phyloP scores from a whole-genome alignment of 2,329 filamentous ascomycete genomes.

The Trichoderma brevicompactum region DNA sequence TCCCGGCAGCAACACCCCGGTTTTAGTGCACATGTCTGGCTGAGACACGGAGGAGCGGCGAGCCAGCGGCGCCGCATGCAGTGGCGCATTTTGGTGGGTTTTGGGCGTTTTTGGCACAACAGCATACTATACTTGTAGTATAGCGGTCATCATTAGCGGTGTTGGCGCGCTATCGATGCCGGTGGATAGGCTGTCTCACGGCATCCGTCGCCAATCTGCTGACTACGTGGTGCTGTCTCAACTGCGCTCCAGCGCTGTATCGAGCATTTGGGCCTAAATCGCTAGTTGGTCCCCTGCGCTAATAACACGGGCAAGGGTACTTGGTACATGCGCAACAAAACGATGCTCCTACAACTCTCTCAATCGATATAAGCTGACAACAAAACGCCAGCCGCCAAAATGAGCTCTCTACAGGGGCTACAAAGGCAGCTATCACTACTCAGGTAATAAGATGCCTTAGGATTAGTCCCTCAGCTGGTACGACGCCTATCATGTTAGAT shows the following conservation, averaged over 20 bases:
- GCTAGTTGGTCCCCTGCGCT: background rate
- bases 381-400: background rate
- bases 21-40: conserved; percentile 10
- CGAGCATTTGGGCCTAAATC: background rate
- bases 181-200: conserved; percentile 3
- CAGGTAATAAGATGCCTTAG: too few relatives aligned
- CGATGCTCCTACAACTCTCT: background rate
- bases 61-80: background rate
- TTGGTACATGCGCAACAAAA: too few relatives aligned
- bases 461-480: too few relatives aligned
- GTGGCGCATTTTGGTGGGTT: background rate
- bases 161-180: background rate
- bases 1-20: background rate
- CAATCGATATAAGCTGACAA: background rate
- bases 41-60: conserved; percentile 1
- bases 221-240: background rate
- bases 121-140: background rate
- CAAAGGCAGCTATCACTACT: too few relatives aligned
- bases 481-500: too few relatives aligned
- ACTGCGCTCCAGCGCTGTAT: too few relatives aligned
- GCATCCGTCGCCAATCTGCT: conserved; percentile 20
- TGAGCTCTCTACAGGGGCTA: too few relatives aligned
- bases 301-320: too few relatives aligned
- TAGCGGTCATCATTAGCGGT: conserved; percentile 5
- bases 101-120: too few relatives aligned